Percentiles rank a stretch among this genome's conserved stretches.
Conservation (phyloP, 306 rosid genomes). For the Sphenostylis stenocarpa region DNA sequence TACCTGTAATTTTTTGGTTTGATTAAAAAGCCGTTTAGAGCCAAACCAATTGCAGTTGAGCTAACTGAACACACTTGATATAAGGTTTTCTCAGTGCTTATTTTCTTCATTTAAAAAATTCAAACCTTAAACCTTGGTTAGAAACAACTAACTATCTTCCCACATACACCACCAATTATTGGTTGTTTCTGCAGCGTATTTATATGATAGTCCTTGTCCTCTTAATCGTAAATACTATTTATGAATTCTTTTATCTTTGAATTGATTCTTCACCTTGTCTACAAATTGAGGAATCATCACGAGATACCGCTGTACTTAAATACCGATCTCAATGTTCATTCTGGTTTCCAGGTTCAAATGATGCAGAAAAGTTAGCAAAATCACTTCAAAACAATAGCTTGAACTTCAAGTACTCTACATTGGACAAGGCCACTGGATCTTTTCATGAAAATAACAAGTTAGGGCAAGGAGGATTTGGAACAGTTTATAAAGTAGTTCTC, state of each 20-base stretch:
- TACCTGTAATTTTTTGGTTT: neutral
- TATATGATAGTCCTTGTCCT: neutral
- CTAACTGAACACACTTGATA: neutral
- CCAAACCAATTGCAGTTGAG: neutral
- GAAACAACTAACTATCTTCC: neutral
- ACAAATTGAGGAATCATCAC: neutral
- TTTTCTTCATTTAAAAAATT: neutral
- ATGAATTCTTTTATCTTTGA: neutral
- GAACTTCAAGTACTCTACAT: conserved; percentile 83
- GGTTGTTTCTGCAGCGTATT: neutral
- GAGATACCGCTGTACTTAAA: neutral
- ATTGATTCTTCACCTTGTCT: neutral
- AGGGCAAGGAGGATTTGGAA: conserved; percentile 96
- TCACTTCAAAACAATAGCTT: conserved; percentile 69
- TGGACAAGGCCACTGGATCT: conserved; percentile 83
- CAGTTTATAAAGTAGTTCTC: conserved; percentile 76
- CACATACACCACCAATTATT: neutral
- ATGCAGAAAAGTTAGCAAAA: conserved; percentile 62
- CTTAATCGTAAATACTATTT: neutral
- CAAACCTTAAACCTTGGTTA: neutral
- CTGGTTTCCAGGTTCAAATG: conserved; percentile 60
- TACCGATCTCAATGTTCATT: conserved; percentile 9
- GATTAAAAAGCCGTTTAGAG: neutral
- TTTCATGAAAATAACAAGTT: conserved; percentile 68
- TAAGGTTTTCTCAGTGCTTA: neutral